A percentile compares a stretch with the other conserved stretches of the same genome.
These are phyloP conservation scores for Entomophthora muscae DNA, from an alignment of 371 early-diverging fungal species.

Conservation along the genomic window DNA sequence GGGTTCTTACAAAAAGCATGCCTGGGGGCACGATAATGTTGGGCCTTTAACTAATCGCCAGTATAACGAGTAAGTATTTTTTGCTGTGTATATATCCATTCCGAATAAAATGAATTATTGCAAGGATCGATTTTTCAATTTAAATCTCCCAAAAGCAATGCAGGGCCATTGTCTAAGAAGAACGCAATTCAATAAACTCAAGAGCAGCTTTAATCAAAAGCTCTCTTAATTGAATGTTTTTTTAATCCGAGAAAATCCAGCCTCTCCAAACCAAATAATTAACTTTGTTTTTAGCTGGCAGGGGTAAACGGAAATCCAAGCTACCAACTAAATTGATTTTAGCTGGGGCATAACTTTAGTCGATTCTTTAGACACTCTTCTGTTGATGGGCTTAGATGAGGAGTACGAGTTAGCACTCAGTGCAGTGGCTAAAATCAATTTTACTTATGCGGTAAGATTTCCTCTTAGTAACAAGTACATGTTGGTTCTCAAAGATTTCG, in stretches of 20 bases:
- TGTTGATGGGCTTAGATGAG: slow-evolving; percentile 50
- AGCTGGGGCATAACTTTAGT: slow-evolving; percentile 53
- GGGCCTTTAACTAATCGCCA: slow-evolving; percentile 16
- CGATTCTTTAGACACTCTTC: slow-evolving; percentile 69
- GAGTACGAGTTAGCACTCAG: slow-evolving; percentile 25
- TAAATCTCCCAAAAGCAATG: no score
- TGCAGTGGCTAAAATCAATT: slow-evolving; percentile 17
- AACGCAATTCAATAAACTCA: no score
- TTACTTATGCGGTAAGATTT: neutral
- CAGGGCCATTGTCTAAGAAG: no score
- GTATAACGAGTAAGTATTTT: neutral
- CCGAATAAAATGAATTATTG: no score
- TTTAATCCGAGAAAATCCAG: no score
- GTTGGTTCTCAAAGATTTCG: no score
- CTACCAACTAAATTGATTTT: neutral
- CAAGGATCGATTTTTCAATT: no score
- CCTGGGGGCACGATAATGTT: slow-evolving; percentile 33
- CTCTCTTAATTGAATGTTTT: no score
- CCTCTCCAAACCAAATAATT: neutral
- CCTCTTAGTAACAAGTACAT: no score
- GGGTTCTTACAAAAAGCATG: slow-evolving; percentile 44
- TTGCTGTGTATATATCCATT: no score
- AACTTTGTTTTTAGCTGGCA: neutral
- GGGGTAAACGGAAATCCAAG: neutral
- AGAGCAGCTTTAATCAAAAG: no score